These are phyloP conservation scores for Monosporascus sp. DNA, from an alignment of 2,329 filamentous ascomycete species.

Conservation along the genomic window DNA sequence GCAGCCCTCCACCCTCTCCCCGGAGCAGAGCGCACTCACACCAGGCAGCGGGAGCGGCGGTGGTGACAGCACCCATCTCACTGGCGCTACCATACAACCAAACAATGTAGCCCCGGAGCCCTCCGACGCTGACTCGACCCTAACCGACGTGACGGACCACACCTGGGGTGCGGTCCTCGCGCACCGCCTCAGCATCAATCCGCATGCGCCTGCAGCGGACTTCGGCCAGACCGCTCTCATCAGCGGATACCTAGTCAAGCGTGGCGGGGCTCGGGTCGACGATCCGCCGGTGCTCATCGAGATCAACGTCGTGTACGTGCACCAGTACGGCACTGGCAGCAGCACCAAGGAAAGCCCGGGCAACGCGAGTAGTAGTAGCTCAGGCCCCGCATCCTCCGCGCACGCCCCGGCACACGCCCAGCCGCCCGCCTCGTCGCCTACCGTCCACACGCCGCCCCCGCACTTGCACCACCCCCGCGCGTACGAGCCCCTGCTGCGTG, in stretches of 20 bases:
- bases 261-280: conserved; percentile 48
- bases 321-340: conserved; percentile 1
- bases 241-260: conserved; percentile 63
- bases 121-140: conserved; percentile 59
- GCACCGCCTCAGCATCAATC: conserved; percentile 58
- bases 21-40: conserved; percentile 51
- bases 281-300: conserved; percentile 58
- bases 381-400: not conserved
- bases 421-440: conserved; percentile 9
- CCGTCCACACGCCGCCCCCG: not conserved
- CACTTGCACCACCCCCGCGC: conserved; percentile 31
- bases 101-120: conserved; percentile 24
- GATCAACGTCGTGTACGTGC: conserved; percentile 53
- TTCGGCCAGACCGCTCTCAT: conserved; percentile 38
- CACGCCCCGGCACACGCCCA: conserved; percentile 25
- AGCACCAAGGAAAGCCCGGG: conserved; percentile 14
- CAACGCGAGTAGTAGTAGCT: not conserved
- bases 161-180: conserved; percentile 69
- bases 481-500: conserved; percentile 61
- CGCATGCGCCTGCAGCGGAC: conserved; percentile 15
- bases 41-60: conserved; percentile 36
- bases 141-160: conserved; percentile 69
- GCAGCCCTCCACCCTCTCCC: conserved; percentile 53
- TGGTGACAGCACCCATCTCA: conserved; percentile 26
- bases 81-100: not conserved